These are phyloP conservation scores for Pseudofabraea citricarpa DNA, from an alignment of 2,329 filamentous ascomycete species.

Conservation along the genomic window DNA sequence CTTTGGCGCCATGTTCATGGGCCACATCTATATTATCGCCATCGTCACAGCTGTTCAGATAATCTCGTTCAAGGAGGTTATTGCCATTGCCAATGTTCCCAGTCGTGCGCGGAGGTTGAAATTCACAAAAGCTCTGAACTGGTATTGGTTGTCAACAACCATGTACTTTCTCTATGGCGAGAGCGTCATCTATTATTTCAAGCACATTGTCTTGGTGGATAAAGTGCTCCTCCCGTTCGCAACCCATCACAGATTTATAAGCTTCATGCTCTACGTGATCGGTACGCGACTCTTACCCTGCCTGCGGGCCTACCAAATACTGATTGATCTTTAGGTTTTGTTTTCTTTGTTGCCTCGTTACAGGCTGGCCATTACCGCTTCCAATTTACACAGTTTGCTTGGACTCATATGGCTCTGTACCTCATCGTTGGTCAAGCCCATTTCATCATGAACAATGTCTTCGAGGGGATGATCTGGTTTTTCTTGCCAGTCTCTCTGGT, in stretches of 20 bases:
- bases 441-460: conserved; percentile 99
- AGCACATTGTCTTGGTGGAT: conserved; percentile 95
- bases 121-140: conserved; percentile 95
- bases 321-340: conserved; percentile 90
- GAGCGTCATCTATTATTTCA: conserved; percentile 99
- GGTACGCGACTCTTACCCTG: conserved; percentile 60
- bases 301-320: too few relatives aligned
- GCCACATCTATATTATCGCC: conserved; percentile 94
- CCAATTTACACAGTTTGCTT: conserved; percentile 98
- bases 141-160: conserved; percentile 97
- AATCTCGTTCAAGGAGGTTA: conserved; percentile 98
- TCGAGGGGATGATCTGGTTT: conserved; percentile 99
- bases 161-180: conserved; percentile 99
- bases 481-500: conserved; percentile 92
- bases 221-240: conserved; percentile 88
- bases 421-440: conserved; percentile 97
- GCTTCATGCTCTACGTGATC: conserved; percentile 96
- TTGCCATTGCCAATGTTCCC: conserved; percentile 92
- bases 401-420: conserved; percentile 99
- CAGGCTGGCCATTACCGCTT: conserved; percentile 97
- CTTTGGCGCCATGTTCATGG: conserved; percentile 88
- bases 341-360: conserved; percentile 93
- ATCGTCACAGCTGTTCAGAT: conserved; percentile 93
- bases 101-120: conserved; percentile 85
- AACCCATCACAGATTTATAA: conserved; percentile 97